A percentile compares a stretch with the other conserved stretches of the same genome.
phyloP scores from a whole-genome alignment of 2,329 filamentous ascomycete species.

The Penicillium thymicola region DNA sequence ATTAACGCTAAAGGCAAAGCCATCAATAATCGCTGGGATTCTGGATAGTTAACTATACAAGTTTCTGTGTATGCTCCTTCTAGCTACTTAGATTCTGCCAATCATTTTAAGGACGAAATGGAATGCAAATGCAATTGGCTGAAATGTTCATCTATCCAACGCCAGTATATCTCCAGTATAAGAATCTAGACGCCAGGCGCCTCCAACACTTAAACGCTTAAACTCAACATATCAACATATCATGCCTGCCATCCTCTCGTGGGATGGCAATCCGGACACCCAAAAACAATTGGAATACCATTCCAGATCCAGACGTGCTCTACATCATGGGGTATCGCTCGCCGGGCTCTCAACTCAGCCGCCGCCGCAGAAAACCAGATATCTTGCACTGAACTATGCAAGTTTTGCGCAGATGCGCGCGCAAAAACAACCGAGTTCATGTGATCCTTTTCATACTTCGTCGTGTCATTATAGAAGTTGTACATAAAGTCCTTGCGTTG shows the following conservation, averaged over 20 bases:
- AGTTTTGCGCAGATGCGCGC: constrained; percentile 25
- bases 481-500: constrained; percentile 45
- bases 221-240: constrained; percentile 21
- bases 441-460: constrained; percentile 36
- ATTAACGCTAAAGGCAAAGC: no score
- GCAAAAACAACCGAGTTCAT: constrained; percentile 40
- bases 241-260: constrained; percentile 33
- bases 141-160: background rate
- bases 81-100: no score
- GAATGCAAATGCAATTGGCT: background rate
- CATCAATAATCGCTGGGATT: no score
- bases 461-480: constrained; percentile 43
- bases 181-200: constrained; percentile 11
- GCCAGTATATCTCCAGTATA: background rate
- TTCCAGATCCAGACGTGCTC: constrained; percentile 35
- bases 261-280: constrained; percentile 34
- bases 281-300: constrained; percentile 35
- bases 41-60: no score
- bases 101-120: background rate
- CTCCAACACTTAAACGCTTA: constrained; percentile 10
- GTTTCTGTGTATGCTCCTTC: no score
- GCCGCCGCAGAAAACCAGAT: constrained; percentile 41
- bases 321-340: constrained; percentile 32
- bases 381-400: constrained; percentile 35
- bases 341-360: constrained; percentile 29